Evolutionary conservation across 768 basidiomycete species (phyloP).

Genomic region (Mycena vulgaris): DNA sequence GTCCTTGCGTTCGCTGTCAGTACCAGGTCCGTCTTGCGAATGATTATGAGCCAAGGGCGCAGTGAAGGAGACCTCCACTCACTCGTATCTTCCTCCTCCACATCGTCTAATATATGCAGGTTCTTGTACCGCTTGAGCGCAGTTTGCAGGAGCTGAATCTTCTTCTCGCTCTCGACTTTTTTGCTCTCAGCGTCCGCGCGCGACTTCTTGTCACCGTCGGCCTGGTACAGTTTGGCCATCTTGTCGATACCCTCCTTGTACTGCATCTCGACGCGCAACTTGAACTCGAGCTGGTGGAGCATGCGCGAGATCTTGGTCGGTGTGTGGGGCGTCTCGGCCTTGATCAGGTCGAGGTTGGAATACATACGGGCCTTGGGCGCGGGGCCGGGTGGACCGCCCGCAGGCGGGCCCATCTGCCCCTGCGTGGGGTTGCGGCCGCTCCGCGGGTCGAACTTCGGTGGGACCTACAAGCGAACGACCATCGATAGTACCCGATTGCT

Average conservation of each 20-base stretch:
- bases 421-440: constrained; percentile 55
- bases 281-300: constrained; percentile 99
- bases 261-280: constrained; percentile 97
- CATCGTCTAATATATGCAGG: constrained; percentile 91
- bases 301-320: constrained; percentile 97
- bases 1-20: constrained; percentile 91
- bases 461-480: constrained; percentile 57
- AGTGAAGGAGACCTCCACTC: constrained; percentile 16
- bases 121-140: constrained; percentile 98
- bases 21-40: constrained; percentile 62
- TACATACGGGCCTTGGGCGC: constrained; percentile 62
- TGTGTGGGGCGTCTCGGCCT: constrained; percentile 97
- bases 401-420: constrained; percentile 5
- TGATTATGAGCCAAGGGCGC: constrained; percentile 2
- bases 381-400: constrained; percentile 6
- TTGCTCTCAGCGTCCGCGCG: constrained; percentile 95
- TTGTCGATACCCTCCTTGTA: constrained; percentile 99
- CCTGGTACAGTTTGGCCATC: constrained; percentile 97
- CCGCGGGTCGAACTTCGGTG: constrained; percentile 64
- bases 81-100: constrained; percentile 76
- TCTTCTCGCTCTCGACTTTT: constrained; percentile 94
- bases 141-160: constrained; percentile 92
- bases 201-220: constrained; percentile 97
- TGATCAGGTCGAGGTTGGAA: constrained; percentile 93
- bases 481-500: constrained; percentile 43